These are phyloP conservation scores for Wilcoxina mikolae DNA, from an alignment of 495 filamentous ascomycete species.

Conservation along the genomic window DNA sequence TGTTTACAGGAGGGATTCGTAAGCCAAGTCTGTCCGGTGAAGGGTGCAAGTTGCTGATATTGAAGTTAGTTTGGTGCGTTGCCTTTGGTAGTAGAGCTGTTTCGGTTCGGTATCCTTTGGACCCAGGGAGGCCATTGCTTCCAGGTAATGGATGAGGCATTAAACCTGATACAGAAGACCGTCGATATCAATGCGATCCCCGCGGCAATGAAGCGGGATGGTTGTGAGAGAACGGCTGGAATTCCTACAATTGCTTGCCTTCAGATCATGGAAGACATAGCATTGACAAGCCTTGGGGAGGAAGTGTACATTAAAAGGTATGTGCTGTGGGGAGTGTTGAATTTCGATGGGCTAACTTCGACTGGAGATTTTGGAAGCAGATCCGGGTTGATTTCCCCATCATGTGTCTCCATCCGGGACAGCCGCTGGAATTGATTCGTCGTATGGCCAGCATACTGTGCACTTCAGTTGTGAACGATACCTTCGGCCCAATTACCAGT, in stretches of 20 bases:
- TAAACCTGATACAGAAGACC: constrained; percentile 41
- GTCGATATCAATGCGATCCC: constrained; percentile 45
- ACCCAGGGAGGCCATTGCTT: constrained; percentile 35
- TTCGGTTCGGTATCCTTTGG: constrained; percentile 40
- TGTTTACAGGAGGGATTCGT: constrained; percentile 46
- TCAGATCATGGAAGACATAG: constrained; percentile 42
- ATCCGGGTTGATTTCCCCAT: constrained; percentile 50
- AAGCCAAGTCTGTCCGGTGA: too few species aligned
- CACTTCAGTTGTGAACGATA: constrained; percentile 42
- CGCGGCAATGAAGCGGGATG: constrained; percentile 35
- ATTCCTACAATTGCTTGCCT: constrained; percentile 33
- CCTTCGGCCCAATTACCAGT: constrained; percentile 46
- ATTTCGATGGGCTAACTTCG: constrained; percentile 7
- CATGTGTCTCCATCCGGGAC: constrained; percentile 45
- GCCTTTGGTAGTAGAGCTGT: constrained; percentile 42
- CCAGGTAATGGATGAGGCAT: constrained; percentile 38
- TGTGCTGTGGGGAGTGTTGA: not conserved
- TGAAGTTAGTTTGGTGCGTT: constrained; percentile 38
- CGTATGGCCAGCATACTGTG: constrained; percentile 42
- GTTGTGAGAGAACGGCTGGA: constrained; percentile 36
- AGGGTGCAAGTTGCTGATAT: constrained; percentile 13
- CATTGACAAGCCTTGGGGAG: constrained; percentile 29
- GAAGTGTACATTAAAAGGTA: constrained; percentile 20
- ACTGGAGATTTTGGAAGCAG: constrained; percentile 40
- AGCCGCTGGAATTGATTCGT: constrained; percentile 43